Base-by-base conservation (phyloP, 192 early-diverging fungal species). In the Diversispora eburnea region DNA sequence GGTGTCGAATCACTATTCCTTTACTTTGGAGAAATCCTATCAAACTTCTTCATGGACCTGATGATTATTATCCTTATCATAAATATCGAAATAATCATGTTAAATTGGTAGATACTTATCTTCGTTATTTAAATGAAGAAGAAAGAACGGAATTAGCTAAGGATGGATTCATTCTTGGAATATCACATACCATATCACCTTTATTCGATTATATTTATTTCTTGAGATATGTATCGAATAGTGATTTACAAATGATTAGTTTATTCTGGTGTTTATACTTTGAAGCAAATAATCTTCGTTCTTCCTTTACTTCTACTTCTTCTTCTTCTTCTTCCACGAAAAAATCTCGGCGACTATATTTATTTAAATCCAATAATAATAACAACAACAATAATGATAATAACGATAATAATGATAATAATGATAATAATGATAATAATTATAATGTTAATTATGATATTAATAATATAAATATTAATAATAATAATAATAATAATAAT, bases 21-120 rank as follows among this genome's bases (percentile, higher is more conserved):
- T n/a, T 51, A 7, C 19, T 67, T 7, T 67, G 65, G 65, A 22
- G 10, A 67, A 67, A 67, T 67, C 65, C 65, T 61, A 39, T 61
- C 8, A 13, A 61, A 61, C 9, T 39, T 33, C 39, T 22, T 33
- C 59, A 61, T 61, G 33, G 33, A 61, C 22, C 33, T 61, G 59
- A 39, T 61, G 88, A 96, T 54, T 54, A 54, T 54, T 54, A 54
- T 54, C 51, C 51, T 17, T 54, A 54, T 54, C 51, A 54, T 54
- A 54, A 17, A 54, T 54, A 54, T 54, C 12, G 51, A 54, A 54
- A 54, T 13, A 54, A 54, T 54, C 51, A 54, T 54, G 51, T 54
- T 17, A 54, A 54, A 54, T 17, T 54, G 4, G 51, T 54, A 17
- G 51, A 54, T 17, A 54, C 51, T 17, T 54, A 54, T 54, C n/a